Percentiles rank a stretch among this genome's conserved stretches.
Evolutionary conservation across 768 basidiomycete species (phyloP).

Genomic region (Phylloporus sp.): DNA sequence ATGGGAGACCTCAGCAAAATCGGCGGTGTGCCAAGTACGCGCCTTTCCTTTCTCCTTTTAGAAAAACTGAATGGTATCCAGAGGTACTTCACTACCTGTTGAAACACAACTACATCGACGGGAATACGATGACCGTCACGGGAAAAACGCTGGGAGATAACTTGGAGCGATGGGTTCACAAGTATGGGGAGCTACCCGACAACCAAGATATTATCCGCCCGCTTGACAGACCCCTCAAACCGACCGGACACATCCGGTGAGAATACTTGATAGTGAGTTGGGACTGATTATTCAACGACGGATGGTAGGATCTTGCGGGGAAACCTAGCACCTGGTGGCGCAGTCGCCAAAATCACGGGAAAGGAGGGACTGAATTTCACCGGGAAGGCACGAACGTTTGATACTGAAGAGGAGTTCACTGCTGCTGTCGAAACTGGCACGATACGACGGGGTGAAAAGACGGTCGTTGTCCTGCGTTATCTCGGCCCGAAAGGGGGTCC

Average conservation of each 20-base stretch:
- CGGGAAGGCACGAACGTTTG: conserved; percentile 91
- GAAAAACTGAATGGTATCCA: conserved; percentile 28
- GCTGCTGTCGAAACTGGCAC: conserved; percentile 83
- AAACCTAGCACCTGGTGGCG: conserved; percentile 90
- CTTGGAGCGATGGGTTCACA: conserved; percentile 81
- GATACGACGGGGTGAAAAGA: conserved; percentile 95
- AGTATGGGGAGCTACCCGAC: conserved; percentile 68
- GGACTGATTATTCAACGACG: not conserved
- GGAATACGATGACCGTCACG: conserved; percentile 87
- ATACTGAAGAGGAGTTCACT: conserved; percentile 84
- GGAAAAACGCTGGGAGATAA: conserved; percentile 90
- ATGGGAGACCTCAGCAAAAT: conserved; percentile 97
- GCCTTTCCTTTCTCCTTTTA: not conserved
- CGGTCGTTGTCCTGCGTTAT: conserved; percentile 91
- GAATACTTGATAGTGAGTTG: conserved; percentile 6
- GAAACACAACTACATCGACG: conserved; percentile 85
- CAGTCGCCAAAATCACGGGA: conserved; percentile 96
- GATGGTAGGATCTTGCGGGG: conserved; percentile 75
- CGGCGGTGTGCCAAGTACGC: conserved; percentile 92
- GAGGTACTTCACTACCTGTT: conserved; percentile 84
- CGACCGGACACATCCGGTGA: conserved; percentile 85
- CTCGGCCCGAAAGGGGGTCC: conserved; percentile 97
- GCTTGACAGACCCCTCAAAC: conserved; percentile 82
- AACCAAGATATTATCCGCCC: conserved; percentile 86
- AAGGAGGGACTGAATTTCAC: conserved; percentile 90